Base-by-base conservation (phyloP, 352 stramenopile species). In the Halophytophthora batemanensis region DNA sequence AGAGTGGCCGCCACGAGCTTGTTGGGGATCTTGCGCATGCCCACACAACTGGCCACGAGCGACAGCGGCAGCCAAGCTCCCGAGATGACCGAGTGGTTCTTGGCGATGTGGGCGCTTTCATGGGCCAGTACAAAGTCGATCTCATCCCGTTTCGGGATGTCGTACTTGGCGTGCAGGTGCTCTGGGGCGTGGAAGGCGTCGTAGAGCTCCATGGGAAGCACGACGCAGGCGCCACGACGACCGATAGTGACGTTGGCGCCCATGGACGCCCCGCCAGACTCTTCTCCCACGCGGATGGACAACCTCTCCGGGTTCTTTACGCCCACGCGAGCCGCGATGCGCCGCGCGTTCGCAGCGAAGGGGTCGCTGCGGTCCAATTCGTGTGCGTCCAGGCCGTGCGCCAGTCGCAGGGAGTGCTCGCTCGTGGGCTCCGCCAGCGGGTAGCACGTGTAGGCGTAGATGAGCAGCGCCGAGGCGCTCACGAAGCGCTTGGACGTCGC, bases 81-180 rank as follows among this genome's bases (percentile, higher is more conserved):
- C 7, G 75, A 88, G 46, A 80, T 67, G 37, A 93, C 66, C 43
- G 74, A 70, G 60, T 93, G 80, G 61, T 91, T 93, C 45, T 83
- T 82, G 34, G 81, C 81, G 34, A 94, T 88, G 55, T 94, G 81
- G 5, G 82, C 71, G 55, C 78, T 86, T 48, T 94, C 83, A 45
- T 92, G 83, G 6, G 83, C 83, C 4, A 94, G 57, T 13, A 92
- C 79, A 48, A 94, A 94, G 53, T 93, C 71, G 41, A 90, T 81
- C 57, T 94, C 83, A 44, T 91, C 77, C 21, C 68, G 69, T 43
- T 66, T 70, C 15, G 83, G 80, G 38, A 87, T 80, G 50, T 77
- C 66, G 52, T 82, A 82, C 42, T 72, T 62, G 15, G 61, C 49
- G 25, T 76, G 70, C 38, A 81, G 34, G 35, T 77, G 73, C 0